phyloP scores from a whole-genome alignment of 192 early-diverging fungal species.

The Rhizophagus clarus region DNA sequence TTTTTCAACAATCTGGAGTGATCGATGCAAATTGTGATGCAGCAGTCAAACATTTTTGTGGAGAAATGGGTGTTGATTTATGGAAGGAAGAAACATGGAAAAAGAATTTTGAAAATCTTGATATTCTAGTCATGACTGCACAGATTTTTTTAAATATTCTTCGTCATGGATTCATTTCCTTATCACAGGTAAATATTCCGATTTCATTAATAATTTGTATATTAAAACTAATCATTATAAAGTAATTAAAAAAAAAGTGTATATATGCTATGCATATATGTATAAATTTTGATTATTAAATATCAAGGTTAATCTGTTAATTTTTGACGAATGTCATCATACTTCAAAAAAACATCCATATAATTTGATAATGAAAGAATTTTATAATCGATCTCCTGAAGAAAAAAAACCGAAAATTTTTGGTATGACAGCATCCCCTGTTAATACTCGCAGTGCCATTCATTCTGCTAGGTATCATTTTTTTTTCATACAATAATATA shows the following conservation, averaged over 20 bases:
- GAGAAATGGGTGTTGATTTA: conserved; percentile 67
- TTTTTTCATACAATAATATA: neutral
- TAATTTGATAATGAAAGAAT: conserved; percentile 79
- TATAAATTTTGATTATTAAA: neutral
- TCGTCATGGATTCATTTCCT: conserved; percentile 63
- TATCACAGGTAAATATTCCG: conserved; percentile 55
- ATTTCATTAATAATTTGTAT: neutral
- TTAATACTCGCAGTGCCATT: conserved; percentile 38
- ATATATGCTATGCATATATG: too few relatives aligned
- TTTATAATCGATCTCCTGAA: conserved; percentile 61
- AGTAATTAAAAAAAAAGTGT: too few relatives aligned
- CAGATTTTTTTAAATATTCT: conserved; percentile 82
- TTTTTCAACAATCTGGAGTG: conserved; percentile 82
- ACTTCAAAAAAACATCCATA: conserved; percentile 76
- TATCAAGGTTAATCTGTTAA: conserved; percentile 71
- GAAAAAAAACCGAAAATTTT: conserved; percentile 75
- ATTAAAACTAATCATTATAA: too few relatives aligned
- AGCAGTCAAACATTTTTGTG: conserved; percentile 64
- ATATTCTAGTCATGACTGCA: conserved; percentile 87
- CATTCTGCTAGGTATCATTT: conserved; percentile 38
- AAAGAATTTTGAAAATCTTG: conserved; percentile 51
- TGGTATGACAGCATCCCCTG: conserved; percentile 94
- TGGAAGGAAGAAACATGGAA: conserved; percentile 65
- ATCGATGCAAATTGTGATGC: conserved; percentile 68
- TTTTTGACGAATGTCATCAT: conserved; percentile 98